A percentile compares a stretch with the other conserved stretches of the same genome.
Conservation (phyloP, 2,329 filamentous ascomycete species). For the Cryphonectria radicalis region DNA sequence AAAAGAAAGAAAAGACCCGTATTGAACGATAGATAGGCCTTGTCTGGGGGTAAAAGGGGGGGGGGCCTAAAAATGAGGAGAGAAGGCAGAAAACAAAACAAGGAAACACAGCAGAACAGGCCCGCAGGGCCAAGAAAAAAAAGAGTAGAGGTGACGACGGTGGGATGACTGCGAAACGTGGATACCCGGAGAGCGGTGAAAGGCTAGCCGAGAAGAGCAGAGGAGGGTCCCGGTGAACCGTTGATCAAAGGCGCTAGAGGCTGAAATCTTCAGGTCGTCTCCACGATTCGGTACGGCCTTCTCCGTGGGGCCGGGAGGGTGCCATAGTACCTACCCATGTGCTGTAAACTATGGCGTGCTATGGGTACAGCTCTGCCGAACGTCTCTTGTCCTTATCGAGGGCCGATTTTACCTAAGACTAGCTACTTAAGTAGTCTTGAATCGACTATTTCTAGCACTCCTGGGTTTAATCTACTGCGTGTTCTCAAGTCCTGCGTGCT, state of each 20-base stretch:
- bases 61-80: background rate
- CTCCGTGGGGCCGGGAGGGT: background rate
- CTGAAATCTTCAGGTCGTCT: background rate
- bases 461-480: background rate
- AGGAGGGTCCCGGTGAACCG: background rate
- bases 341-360: background rate
- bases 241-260: background rate
- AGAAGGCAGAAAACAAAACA: background rate
- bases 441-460: background rate
- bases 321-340: background rate
- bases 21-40: background rate
- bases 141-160: background rate
- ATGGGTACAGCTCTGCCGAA: background rate
- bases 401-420: background rate
- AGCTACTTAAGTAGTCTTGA: background rate
- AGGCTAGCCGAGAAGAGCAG: background rate
- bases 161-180: background rate
- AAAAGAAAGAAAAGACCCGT: background rate
- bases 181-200: constrained; percentile 3
- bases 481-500: background rate
- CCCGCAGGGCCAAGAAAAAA: background rate
- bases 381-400: background rate
- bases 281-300: background rate
- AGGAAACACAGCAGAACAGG: background rate
- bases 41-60: too few species aligned